A percentile compares a stretch with the other conserved stretches of the same genome.
phyloP scores from a whole-genome alignment of 768 basidiomycete genomes.

The Kwoniella mangroviensis region DNA sequence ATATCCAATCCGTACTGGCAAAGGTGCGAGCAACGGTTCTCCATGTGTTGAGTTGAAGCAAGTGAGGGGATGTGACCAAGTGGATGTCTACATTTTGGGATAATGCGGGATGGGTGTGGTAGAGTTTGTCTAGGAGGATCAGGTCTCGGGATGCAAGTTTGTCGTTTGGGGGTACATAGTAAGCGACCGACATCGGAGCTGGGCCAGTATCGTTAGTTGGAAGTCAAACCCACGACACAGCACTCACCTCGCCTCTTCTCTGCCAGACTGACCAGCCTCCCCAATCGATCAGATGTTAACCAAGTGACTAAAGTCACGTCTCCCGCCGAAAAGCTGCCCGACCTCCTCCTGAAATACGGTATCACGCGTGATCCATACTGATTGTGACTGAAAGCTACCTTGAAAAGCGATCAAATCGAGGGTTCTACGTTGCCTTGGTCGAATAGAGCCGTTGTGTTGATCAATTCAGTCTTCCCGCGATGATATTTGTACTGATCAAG shows the following conservation, averaged over 20 bases:
- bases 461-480: neutral
- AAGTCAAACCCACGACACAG: neutral
- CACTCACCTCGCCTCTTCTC: neutral
- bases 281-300: neutral
- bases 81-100: neutral
- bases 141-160: neutral
- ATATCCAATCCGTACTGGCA: conserved; percentile 4
- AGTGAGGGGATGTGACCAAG: neutral
- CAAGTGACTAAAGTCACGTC: neutral
- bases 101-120: neutral
- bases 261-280: neutral
- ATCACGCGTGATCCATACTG: neutral
- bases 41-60: conserved; percentile 4
- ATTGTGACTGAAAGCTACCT: neutral
- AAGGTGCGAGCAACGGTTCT: conserved; percentile 7
- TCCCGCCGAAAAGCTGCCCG: neutral
- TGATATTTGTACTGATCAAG: neutral
- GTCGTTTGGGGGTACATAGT: neutral
- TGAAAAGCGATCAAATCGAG: neutral
- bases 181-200: neutral
- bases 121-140: neutral
- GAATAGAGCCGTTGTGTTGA: neutral
- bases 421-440: neutral
- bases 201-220: neutral
- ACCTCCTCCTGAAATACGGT: neutral